These are phyloP conservation scores for Aspergillus bertholletiae DNA, from an alignment of 495 filamentous ascomycete species.

Conservation along the genomic window DNA sequence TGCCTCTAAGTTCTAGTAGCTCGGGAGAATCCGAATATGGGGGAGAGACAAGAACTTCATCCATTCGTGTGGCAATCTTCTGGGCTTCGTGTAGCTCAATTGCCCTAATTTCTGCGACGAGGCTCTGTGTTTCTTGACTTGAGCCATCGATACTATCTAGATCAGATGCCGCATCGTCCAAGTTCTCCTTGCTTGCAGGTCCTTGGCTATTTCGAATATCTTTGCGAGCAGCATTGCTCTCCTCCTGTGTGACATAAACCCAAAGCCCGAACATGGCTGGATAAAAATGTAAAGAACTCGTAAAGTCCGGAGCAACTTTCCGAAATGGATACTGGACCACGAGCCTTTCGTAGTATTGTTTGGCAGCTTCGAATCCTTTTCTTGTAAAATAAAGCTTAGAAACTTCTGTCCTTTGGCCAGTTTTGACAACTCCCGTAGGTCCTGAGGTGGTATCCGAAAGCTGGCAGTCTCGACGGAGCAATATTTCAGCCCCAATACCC, in stretches of 20 bases:
- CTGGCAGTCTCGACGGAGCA: constrained; percentile 46
- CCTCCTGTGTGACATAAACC: constrained; percentile 57
- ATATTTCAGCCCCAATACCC: constrained; percentile 68
- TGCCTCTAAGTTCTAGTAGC: constrained; percentile 60
- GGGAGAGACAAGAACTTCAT: constrained; percentile 56
- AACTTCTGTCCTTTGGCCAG: not conserved
- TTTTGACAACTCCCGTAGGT: not conserved
- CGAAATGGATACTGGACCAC: constrained; percentile 63
- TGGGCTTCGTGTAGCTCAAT: constrained; percentile 44
- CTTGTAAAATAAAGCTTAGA: constrained; percentile 35
- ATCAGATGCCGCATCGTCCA: constrained; percentile 25
- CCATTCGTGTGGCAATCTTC: constrained; percentile 60
- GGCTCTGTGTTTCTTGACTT: constrained; percentile 11
- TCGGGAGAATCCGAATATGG: constrained; percentile 59
- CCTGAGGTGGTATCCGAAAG: constrained; percentile 7
- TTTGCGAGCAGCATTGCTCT: constrained; percentile 35
- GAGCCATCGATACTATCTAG: constrained; percentile 6
- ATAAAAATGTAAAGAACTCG: constrained; percentile 57
- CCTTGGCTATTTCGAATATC: constrained; percentile 18
- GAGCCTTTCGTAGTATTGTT: constrained; percentile 62
- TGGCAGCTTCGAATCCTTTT: constrained; percentile 53
- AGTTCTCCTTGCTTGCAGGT: constrained; percentile 20
- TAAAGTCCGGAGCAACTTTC: constrained; percentile 36
- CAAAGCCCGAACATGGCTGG: constrained; percentile 66
- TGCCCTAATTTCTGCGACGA: constrained; percentile 22